Percentiles rank a stretch among this genome's conserved stretches.
Evolutionary conservation across 345 rosid species (phyloP).

Genomic region (Clausena lansium): DNA sequence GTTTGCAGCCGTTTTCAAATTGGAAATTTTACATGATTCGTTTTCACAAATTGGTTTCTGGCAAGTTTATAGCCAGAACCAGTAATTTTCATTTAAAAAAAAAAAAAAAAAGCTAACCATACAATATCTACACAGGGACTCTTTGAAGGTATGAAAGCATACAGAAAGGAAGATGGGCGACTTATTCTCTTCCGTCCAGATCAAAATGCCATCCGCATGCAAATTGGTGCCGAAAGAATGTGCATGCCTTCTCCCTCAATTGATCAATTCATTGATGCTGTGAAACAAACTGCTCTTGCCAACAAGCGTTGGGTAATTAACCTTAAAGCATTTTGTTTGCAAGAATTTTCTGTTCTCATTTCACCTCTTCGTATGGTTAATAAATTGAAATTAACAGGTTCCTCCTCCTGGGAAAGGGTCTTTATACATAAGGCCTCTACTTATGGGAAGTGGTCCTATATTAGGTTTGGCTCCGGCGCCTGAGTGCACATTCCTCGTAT

Average conservation of each 20-base stretch:
- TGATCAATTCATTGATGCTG: slow-evolving; percentile 67
- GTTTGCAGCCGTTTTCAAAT: not conserved
- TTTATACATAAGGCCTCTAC: slow-evolving; percentile 75
- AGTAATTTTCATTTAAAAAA: not conserved
- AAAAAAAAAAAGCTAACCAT: not conserved
- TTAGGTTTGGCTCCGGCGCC: slow-evolving; percentile 76
- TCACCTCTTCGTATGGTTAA: not conserved
- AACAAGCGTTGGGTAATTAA: slow-evolving; percentile 73
- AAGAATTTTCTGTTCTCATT: not conserved
- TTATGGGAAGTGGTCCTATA: slow-evolving; percentile 67
- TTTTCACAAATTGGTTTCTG: not conserved
- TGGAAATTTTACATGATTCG: not conserved
- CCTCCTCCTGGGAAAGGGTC: slow-evolving; percentile 86
- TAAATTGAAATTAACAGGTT: slow-evolving; percentile 34
- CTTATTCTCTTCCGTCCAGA: slow-evolving; percentile 69
- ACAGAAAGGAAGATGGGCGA: slow-evolving; percentile 62
- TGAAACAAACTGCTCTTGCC: slow-evolving; percentile 62
- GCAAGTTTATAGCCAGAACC: not conserved
- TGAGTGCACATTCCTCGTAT: slow-evolving; percentile 68
- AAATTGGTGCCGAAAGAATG: slow-evolving; percentile 72
- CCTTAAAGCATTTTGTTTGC: too few species aligned
- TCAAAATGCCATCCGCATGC: slow-evolving; percentile 69
- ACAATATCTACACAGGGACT: slow-evolving; percentile 40
- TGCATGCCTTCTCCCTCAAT: slow-evolving; percentile 78
- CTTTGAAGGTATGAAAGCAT: slow-evolving; percentile 81